Evolutionary conservation across 306 rosid species (phyloP).

Genomic region (Prosopis cineraria): DNA sequence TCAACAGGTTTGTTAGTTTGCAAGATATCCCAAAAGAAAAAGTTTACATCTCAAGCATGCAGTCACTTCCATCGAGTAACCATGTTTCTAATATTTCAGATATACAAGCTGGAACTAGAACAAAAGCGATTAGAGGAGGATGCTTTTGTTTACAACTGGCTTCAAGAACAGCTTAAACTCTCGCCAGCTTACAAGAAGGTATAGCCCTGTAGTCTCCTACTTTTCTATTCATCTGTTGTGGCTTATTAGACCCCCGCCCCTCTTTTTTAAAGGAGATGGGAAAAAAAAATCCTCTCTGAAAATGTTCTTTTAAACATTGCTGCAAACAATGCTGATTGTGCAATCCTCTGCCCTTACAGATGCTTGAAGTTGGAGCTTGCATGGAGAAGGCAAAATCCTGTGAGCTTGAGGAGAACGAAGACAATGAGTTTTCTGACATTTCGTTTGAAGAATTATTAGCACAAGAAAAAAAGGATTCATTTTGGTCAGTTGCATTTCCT

Average conservation of each 20-base stretch:
- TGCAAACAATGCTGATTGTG: conserved; percentile 28
- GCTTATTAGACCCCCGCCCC: too few relatives aligned
- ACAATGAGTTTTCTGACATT: conserved; percentile 57
- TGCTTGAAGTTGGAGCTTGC: conserved; percentile 70
- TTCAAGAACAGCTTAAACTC: conserved; percentile 91
- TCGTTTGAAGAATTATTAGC: conserved; percentile 89
- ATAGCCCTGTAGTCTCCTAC: conserved; percentile 13
- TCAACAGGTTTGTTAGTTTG: conserved; percentile 67
- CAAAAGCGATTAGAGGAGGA: conserved; percentile 89
- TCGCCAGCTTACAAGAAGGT: conserved; percentile 96
- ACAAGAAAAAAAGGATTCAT: conserved; percentile 90
- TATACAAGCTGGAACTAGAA: conserved; percentile 79
- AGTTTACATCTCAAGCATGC: conserved; percentile 13
- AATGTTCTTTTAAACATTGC: conserved; percentile 7
- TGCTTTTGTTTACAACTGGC: conserved; percentile 84
- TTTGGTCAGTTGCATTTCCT: conserved; percentile 63
- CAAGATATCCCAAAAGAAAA: conserved; percentile 11
- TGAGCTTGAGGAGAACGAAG: conserved; percentile 45
- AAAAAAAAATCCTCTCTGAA: neutral
- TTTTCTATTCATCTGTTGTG: neutral
- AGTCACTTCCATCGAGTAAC: conserved; percentile 18
- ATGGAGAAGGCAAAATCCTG: conserved; percentile 62
- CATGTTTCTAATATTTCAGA: conserved; percentile 53
- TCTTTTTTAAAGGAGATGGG: neutral
- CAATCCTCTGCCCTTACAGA: conserved; percentile 39